A percentile compares a stretch with the other conserved stretches of the same genome.
phyloP scores from a whole-genome alignment of 148 eudicot genomes.

The Arctostaphylos glauca region DNA sequence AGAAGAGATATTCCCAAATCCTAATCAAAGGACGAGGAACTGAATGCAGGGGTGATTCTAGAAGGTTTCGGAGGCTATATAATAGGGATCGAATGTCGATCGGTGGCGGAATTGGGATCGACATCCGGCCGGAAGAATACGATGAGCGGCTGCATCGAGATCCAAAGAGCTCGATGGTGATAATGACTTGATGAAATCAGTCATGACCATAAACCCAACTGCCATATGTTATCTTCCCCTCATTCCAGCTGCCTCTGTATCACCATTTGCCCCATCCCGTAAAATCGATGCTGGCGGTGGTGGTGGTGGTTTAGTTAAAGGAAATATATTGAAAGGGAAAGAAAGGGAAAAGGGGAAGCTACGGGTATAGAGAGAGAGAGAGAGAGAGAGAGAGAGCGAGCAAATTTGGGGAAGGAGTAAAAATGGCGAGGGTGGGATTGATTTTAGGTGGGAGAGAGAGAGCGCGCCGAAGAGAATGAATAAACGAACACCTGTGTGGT shows the following conservation, averaged over 20 bases:
- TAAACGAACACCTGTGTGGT: conserved; percentile 38
- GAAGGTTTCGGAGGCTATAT: conserved; percentile 22
- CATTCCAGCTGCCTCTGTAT: conserved; percentile 13
- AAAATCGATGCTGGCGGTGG: neutral
- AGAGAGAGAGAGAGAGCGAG: neutral
- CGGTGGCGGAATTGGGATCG: conserved; percentile 22
- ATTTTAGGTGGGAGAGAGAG: neutral
- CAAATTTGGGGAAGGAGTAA: neutral
- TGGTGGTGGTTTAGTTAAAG: neutral
- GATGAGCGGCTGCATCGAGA: conserved; percentile 14
- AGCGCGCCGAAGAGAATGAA: conserved; percentile 20
- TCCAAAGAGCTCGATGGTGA: conserved; percentile 11
- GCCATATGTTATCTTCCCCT: conserved; percentile 8
- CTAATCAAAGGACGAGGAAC: conserved; percentile 11
- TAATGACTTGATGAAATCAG: neutral
- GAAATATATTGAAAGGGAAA: neutral
- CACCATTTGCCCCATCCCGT: neutral
- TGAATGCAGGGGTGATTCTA: neutral
- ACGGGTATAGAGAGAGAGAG: neutral
- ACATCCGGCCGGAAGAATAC: conserved; percentile 24
- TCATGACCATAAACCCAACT: conserved; percentile 13
- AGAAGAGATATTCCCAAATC: conserved; percentile 13
- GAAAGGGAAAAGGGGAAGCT: conserved; percentile 2
- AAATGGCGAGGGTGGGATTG: neutral
- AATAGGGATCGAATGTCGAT: conserved; percentile 41